Base-by-base conservation (phyloP, 345 rosid species). In the Pistacia atlantica region DNA sequence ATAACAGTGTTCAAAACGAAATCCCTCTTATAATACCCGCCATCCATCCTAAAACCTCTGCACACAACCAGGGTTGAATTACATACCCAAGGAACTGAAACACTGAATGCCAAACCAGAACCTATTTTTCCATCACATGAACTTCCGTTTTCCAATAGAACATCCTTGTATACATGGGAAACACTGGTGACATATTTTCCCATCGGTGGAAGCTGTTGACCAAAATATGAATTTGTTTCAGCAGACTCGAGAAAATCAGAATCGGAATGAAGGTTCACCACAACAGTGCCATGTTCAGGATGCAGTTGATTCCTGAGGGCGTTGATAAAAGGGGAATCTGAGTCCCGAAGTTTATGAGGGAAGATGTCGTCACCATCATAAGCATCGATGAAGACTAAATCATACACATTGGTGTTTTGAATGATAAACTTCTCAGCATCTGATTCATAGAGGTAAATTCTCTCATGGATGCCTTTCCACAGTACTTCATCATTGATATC, bases 331-430 rank as follows among this genome's bases (percentile, higher is more conserved):
- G 87, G 87, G 10, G 92, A 88, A 70, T 86, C 73, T 3, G 90
- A 87, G 71, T 93, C 91, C 99, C 99, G 90, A 1, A 95, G 89
- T 75, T 87, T 93, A 65, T 64, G 84, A 5, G 98, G 98, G 83
- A 95, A 95, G 78, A 95, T 83, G 83, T 90, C 97, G 33, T 90
- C 99, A 25, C 98, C 98, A 13, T 95, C 95, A 80, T 92, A 95
- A 59, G 98, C 99, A 89, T 95, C 99, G 2, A 95, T 85, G 76
- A 95, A 93, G 80, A 92, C 80, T 75, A 93, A 61, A 78, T 95
- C 97, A 1, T 95, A 95, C 35, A 77, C 6, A 71, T 81, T 75
- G 33, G 52, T 60, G 79, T 79, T 86, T 60, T 83, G 75, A 9
- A 84, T 82, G 52, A 93, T 73, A 80, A 92, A 92, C 37, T 90